These are phyloP conservation scores for Blattamonas nauphoetae DNA, from an alignment of 78 protist species.

Conservation along the genomic window DNA sequence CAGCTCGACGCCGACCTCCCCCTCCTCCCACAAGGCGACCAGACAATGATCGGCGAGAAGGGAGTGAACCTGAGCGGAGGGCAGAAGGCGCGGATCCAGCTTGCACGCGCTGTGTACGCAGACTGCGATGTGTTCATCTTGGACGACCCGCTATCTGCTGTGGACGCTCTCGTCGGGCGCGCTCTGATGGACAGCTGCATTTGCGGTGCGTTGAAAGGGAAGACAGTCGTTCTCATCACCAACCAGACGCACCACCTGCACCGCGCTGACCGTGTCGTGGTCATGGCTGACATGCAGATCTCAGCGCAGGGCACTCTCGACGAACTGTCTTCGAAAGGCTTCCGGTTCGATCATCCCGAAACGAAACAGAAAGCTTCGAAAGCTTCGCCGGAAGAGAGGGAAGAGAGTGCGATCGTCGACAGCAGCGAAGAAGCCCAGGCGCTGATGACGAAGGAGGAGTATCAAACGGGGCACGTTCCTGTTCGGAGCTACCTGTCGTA, in stretches of 20 bases:
- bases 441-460: background rate
- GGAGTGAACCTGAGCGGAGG: too few species aligned
- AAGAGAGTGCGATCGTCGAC: too few species aligned
- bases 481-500: background rate
- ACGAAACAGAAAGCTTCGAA: background rate
- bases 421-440: background rate
- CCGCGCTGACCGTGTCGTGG: slow-evolving; percentile 34
- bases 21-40: background rate
- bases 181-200: too few species aligned
- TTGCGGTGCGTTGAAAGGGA: background rate
- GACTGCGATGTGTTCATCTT: background rate
- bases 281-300: background rate
- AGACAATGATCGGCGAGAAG: too few species aligned
- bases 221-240: slow-evolving; percentile 9
- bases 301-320: background rate
- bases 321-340: background rate
- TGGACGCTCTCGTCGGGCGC: background rate
- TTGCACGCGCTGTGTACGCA: background rate
- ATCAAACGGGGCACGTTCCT: background rate
- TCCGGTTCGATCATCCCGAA: background rate
- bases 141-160: slow-evolving; percentile 11
- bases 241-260: slow-evolving; percentile 37
- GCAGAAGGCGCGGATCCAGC: too few species aligned
- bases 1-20: background rate
- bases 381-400: too few species aligned